phyloP scores from a whole-genome alignment of 1,284 basidiomycete genomes.

The Heterobasidion irregulare region DNA sequence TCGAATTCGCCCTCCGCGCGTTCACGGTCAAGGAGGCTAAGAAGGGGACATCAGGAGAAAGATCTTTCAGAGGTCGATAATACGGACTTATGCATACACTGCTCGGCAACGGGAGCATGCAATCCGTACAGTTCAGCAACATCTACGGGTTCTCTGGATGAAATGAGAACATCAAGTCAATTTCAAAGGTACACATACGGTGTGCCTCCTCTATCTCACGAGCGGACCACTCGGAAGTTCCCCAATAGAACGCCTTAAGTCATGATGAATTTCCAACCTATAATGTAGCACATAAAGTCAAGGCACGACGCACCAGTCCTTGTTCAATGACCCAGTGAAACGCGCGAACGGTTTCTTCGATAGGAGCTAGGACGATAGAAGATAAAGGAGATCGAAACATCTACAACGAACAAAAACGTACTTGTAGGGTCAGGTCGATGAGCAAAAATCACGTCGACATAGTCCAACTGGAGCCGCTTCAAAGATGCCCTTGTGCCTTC shows the following conservation, averaged over 20 bases:
- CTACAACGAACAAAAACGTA: constrained; percentile 14
- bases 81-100: constrained; percentile 50
- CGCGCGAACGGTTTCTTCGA: constrained; percentile 68
- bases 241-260: constrained; percentile 60
- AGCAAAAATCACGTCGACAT: constrained; percentile 69
- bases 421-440: constrained; percentile 49
- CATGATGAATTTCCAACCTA: too few relatives aligned
- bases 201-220: constrained; percentile 66
- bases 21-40: constrained; percentile 63
- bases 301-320: constrained; percentile 39
- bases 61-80: constrained; percentile 2
- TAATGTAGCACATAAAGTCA: too few relatives aligned
- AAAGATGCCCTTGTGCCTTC: constrained; percentile 69
- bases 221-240: constrained; percentile 78
- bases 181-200: constrained; percentile 28
- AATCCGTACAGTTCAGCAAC: constrained; percentile 66
- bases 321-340: constrained; percentile 64
- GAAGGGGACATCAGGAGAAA: constrained; percentile 1
- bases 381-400: background rate
- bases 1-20: constrained; percentile 80
- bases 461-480: constrained; percentile 65
- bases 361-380: constrained; percentile 33
- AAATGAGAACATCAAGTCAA: background rate
- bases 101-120: constrained; percentile 71
- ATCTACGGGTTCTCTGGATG: constrained; percentile 27